phyloP scores from a whole-genome alignment of 441 rosid genomes.

The Populus tomentosa region DNA sequence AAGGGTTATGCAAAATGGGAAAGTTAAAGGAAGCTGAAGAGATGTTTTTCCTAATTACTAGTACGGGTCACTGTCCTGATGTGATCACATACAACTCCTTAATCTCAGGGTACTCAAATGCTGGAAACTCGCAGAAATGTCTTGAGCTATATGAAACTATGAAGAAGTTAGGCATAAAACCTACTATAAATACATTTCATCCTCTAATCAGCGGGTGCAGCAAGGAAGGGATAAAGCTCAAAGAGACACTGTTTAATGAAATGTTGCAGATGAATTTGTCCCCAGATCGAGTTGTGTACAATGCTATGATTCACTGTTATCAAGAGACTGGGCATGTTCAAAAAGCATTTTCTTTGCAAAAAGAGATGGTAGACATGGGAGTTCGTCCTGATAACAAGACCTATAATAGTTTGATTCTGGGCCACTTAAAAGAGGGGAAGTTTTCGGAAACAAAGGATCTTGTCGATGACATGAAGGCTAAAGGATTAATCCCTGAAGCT shows the following conservation, averaged over 20 bases:
- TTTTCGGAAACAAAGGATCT: conserved; percentile 35
- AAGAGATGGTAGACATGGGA: conserved; percentile 47
- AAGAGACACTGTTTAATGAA: conserved; percentile 49
- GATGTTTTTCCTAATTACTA: conserved; percentile 39
- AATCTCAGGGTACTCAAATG: conserved; percentile 54
- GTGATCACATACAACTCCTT: conserved; percentile 65
- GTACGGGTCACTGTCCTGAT: conserved; percentile 53
- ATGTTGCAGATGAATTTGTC: conserved; percentile 42
- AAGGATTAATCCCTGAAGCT: conserved; percentile 44
- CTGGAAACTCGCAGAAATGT: conserved; percentile 49
- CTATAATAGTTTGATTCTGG: conserved; percentile 60
- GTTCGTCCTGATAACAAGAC: conserved; percentile 52
- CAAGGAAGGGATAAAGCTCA: conserved; percentile 39
- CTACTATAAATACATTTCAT: conserved; percentile 53
- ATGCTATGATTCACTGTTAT: conserved; percentile 48
- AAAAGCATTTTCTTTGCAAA: conserved; percentile 42
- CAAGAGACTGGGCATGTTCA: conserved; percentile 44
- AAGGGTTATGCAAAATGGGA: conserved; percentile 52
- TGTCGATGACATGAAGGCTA: conserved; percentile 50
- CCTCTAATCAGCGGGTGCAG: conserved; percentile 47
- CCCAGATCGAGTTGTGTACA: conserved; percentile 56
- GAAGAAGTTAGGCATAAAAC: conserved; percentile 55
- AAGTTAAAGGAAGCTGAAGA: conserved; percentile 61
- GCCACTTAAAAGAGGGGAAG: conserved; percentile 43
- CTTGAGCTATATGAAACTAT: conserved; percentile 54